A percentile compares a stretch with the other conserved stretches of the same genome.
Evolutionary conservation across 108 stramenopile species (phyloP).

Genomic region (Cyclotella choctawhatcheeana): DNA sequence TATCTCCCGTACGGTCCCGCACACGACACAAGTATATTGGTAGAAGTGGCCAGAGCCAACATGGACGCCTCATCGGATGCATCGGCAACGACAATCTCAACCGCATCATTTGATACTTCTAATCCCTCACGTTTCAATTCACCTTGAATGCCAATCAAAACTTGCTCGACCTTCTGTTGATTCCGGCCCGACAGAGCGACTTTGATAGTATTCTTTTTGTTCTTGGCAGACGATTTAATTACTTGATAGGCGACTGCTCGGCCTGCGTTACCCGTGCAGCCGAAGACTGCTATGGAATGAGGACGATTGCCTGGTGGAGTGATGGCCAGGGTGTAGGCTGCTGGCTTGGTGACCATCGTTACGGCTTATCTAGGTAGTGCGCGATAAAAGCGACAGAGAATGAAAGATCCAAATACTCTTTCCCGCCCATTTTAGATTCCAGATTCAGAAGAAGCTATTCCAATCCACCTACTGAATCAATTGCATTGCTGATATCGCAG

Average conservation of each 20-base stretch:
- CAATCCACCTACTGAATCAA: not conserved
- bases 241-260: constrained; percentile 31
- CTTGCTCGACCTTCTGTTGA: constrained; percentile 1
- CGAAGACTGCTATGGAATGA: constrained; percentile 23
- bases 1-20: constrained; percentile 44
- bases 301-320: constrained; percentile 11
- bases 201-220: not conserved
- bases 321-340: constrained; percentile 13
- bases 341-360: too few species aligned
- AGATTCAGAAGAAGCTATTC: not conserved
- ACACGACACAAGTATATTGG: constrained; percentile 31
- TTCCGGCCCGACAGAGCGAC: constrained; percentile 20
- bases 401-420: not conserved
- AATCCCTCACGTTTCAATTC: constrained; percentile 15
- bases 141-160: constrained; percentile 6
- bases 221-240: constrained; percentile 7
- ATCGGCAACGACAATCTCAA: constrained; percentile 23
- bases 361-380: too few species aligned
- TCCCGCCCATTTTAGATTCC: not conserved
- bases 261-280: constrained; percentile 34
- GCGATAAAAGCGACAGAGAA: too few species aligned
- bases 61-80: constrained; percentile 6
- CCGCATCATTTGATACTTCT: not conserved
- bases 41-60: constrained; percentile 8
- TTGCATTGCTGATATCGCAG: not conserved